Base-by-base conservation (phyloP, 257 asterid genomes). In the Forsythia suspensa region DNA sequence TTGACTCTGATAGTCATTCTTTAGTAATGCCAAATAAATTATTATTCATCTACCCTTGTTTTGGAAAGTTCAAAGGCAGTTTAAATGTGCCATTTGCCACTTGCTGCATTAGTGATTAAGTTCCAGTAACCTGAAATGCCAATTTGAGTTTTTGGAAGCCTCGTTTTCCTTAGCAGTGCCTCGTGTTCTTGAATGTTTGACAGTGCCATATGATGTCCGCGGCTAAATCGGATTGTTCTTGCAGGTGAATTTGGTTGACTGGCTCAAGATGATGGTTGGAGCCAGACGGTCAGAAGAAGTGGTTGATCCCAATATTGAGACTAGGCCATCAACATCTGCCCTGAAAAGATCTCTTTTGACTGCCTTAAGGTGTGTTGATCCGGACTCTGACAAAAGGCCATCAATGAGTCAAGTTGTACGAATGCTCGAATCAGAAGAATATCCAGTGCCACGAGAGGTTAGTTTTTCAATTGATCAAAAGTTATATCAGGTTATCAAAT, bases 231-330 rank as follows among this genome's bases (percentile, higher is more conserved):
- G 20, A 1, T 36, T 11, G 0, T 71, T 80, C 15, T n/a, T 39
- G 75, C 90, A 93, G 98, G 92, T 90, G 37, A 92, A 87, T 82
- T 83, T 94, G 82, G 97, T 94, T 11, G 98, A 92, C 72, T 94
- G 98, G 98, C 90, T 94, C 10, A 94, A 94, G 85, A 82, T 84
- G 96, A 94, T 94, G 98, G 96, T 94, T 38, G 96, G 90, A 73
- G 87, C 83, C 80, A 89, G 77, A 76, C 85, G 91, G 41, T 82
- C 90, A 0, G 92, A 89, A 72, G 94, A 89, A 81, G 96, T 94
- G 44, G 90, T 94, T 2, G 98, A 94, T 80, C 95, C 95, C 15
- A 84, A 76, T 65, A 88, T 94, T 4, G 88, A 88, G 75, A 81
- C 48, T 0, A 88, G 86, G 82, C 98, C 98, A 66, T 84, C 95